phyloP scores from a whole-genome alignment of 2,329 filamentous ascomycete species.

The Trichoderma sp. region DNA sequence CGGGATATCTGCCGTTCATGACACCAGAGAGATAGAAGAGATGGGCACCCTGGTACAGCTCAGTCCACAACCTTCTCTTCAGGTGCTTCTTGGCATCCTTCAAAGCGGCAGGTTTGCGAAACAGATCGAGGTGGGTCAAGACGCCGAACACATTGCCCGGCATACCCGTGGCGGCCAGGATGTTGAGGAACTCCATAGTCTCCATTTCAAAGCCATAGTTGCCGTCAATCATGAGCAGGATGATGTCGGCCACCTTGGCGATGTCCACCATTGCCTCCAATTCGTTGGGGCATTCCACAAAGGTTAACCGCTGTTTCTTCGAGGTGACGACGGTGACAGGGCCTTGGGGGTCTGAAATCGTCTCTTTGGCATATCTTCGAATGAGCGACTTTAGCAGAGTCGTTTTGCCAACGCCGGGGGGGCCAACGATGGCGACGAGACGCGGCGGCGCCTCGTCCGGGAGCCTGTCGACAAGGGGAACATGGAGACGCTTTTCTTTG shows the following conservation, averaged over 20 bases:
- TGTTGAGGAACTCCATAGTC: constrained; percentile 98
- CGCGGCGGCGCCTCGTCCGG: constrained; percentile 93
- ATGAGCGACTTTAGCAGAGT: constrained; percentile 93
- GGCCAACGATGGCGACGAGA: constrained; percentile 90
- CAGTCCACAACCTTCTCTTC: constrained; percentile 95
- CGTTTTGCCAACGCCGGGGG: constrained; percentile 92
- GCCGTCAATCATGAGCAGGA: constrained; percentile 96
- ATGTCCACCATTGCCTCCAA: constrained; percentile 96
- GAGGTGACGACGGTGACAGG: constrained; percentile 95
- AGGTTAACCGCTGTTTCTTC: constrained; percentile 90
- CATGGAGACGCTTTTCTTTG: constrained; percentile 94
- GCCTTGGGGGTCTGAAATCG: constrained; percentile 81
- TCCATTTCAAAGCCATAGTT: constrained; percentile 99
- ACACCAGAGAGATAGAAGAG: constrained; percentile 96
- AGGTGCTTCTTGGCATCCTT: constrained; percentile 94
- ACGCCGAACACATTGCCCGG: constrained; percentile 98
- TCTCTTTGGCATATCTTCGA: constrained; percentile 92
- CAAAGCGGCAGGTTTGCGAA: constrained; percentile 86
- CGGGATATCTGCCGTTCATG: constrained; percentile 93
- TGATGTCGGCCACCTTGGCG: constrained; percentile 95
- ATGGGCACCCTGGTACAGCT: constrained; percentile 94
- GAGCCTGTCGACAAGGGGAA: constrained; percentile 90
- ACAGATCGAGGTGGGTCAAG: constrained; percentile 91
- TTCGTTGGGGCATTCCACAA: constrained; percentile 95
- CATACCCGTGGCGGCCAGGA: constrained; percentile 92